These are phyloP conservation scores for Coemansia sp. DNA, from an alignment of 192 early-diverging fungal species.

Conservation along the genomic window DNA sequence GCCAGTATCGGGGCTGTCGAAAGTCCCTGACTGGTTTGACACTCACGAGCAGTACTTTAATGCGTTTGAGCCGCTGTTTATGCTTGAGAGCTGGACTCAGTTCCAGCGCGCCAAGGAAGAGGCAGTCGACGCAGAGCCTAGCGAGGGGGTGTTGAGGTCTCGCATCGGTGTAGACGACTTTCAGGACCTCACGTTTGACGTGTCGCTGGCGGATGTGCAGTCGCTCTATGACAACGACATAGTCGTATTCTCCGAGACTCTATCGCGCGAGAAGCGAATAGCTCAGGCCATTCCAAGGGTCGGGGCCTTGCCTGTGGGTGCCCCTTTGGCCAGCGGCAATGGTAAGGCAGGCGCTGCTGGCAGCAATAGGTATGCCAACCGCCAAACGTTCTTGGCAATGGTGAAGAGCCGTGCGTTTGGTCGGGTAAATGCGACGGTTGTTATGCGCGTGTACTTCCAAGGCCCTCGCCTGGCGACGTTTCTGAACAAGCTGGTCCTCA, in stretches of 20 bases:
- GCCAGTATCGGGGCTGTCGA: constrained; percentile 16
- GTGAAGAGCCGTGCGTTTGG: constrained; percentile 37
- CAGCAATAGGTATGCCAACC: constrained; percentile 13
- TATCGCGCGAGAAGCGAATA: constrained; percentile 26
- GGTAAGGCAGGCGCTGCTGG: background rate
- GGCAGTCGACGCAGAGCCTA: constrained; percentile 19
- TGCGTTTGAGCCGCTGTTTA: constrained; percentile 79
- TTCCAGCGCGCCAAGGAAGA: constrained; percentile 74
- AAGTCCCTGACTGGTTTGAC: constrained; percentile 66
- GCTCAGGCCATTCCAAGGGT: constrained; percentile 16
- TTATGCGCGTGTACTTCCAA: constrained; percentile 34
- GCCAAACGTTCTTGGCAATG: constrained; percentile 46
- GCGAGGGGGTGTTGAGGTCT: constrained; percentile 53
- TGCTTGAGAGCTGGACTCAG: constrained; percentile 87
- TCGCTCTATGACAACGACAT: constrained; percentile 64
- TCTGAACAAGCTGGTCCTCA: constrained; percentile 32
- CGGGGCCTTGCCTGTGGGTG: background rate
- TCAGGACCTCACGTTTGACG: constrained; percentile 66
- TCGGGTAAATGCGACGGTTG: constrained; percentile 24
- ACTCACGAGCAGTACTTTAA: constrained; percentile 61
- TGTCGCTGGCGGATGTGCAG: constrained; percentile 47
- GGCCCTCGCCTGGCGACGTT: constrained; percentile 18
- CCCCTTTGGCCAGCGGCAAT: background rate
- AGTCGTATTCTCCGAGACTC: constrained; percentile 59
- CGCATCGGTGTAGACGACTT: constrained; percentile 75